Evolutionary conservation across 257 asterid species (phyloP).

Genomic region (Phtheirospermum japonicum): DNA sequence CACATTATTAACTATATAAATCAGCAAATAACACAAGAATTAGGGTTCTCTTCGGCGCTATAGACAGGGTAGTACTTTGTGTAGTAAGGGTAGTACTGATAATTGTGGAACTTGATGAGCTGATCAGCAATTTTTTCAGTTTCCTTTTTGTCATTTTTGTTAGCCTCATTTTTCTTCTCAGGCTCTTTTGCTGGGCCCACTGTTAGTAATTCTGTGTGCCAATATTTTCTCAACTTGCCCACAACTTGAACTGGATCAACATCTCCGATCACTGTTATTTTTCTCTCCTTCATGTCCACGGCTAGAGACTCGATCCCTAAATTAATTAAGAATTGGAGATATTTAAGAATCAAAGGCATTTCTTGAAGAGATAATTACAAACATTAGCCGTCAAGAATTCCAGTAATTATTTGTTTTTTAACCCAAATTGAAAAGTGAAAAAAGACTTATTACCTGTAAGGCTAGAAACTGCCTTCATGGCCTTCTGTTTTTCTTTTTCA

Average conservation of each 20-base stretch:
- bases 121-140: too few relatives aligned
- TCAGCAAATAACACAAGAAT: too few relatives aligned
- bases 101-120: constrained; percentile 30
- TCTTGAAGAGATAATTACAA: not conserved
- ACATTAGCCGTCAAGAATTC: not conserved
- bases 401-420: too few relatives aligned
- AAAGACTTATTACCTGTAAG: constrained; percentile 43
- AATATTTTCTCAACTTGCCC: constrained; percentile 38
- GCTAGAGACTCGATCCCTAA: constrained; percentile 48
- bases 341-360: too few relatives aligned
- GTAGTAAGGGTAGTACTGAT: constrained; percentile 28
- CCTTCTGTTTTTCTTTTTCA: constrained; percentile 49
- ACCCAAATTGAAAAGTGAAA: not conserved
- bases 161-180: constrained; percentile 32
- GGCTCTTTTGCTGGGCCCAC: constrained; percentile 54
- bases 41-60: too few relatives aligned
- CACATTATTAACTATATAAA: too few relatives aligned
- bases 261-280: constrained; percentile 45
- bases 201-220: constrained; percentile 31
- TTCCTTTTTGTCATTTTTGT: constrained; percentile 12
- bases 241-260: constrained; percentile 47
- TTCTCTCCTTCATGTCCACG: constrained; percentile 47
- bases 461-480: constrained; percentile 56
- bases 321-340: too few relatives aligned
- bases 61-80: too few relatives aligned